Evolutionary conservation across 306 rosid genomes (phyloP).

Genomic region (Cucurbita argyrosperma): DNA sequence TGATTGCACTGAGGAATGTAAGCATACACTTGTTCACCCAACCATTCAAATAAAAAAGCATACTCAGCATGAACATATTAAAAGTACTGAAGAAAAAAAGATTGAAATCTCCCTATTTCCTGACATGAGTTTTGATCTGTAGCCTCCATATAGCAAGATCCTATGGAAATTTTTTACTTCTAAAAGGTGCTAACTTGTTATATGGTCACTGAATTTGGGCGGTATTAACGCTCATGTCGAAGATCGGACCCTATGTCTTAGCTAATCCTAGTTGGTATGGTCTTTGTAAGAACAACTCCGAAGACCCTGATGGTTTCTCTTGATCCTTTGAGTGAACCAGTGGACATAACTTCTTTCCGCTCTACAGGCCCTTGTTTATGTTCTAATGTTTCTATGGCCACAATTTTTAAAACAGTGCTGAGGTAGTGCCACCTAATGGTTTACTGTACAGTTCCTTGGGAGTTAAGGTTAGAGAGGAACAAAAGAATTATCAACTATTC

Average conservation of each 20-base stretch:
- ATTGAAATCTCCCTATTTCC: background rate
- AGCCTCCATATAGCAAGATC: background rate
- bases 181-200: background rate
- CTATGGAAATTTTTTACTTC: background rate
- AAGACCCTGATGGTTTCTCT: background rate
- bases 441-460: no score
- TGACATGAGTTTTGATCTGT: background rate
- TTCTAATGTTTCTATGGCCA: no score
- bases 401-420: no score
- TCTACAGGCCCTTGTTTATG: no score
- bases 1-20: background rate
- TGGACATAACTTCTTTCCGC: no score
- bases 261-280: background rate
- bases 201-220: background rate
- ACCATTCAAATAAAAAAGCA: background rate
- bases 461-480: no score
- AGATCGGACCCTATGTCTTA: no score
- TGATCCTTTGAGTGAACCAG: background rate
- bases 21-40: background rate
- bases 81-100: background rate
- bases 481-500: no score
- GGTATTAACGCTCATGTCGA: background rate
- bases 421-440: no score
- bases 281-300: background rate
- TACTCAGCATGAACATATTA: background rate